Evolutionary conservation across 2,329 filamentous ascomycete species (phyloP), one percentile per base, ranked within the genome.

Genomic region (Pestalotiopsis sp.): DNA sequence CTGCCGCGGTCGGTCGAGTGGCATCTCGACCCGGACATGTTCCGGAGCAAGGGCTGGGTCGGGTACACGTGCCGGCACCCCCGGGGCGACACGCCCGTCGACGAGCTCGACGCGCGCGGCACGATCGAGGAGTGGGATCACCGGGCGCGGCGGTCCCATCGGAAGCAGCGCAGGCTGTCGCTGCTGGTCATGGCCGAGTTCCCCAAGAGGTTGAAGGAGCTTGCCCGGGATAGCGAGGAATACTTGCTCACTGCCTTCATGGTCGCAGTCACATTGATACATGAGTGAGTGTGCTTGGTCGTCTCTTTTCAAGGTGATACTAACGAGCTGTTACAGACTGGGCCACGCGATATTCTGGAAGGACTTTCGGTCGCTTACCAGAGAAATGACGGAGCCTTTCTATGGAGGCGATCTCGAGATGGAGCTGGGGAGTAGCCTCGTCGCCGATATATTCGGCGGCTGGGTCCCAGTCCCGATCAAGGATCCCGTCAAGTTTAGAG

Each of bases 331-430:
- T 12, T 31, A 14, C 38, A 80, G 78, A 67, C 70, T 80, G 23
- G 78, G 75, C 1, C 78, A 79, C 62, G 78, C 72, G 6, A 68
- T 77, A 20, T 79, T 79, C 73, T 80, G 79, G 78, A 73, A 73
- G 64, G 75, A 79, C 60, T 70, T 72, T 11, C 74, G 76, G 3
- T 73, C 76, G 6, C 70, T 77, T 4, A 75, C 74, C 17, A 68
- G 68, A 31, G 70, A 72, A 25, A 64, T 78, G 56, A 72, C 72
- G 1, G 78, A 80, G 70, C 78, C 78, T 1, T 80, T 75, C 70
- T 80, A 79, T 67, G 78, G 78, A 7, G 74, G 70, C 2, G 78
- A 80, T 57, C 71, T 80, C 7, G 77, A 80, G 66, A 80, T 80
- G 77, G 78, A 80, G 65, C 73, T 80, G 7, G 77, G 78, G 27